Evolutionary conservation across 169 alveolate genomes (phyloP).

Genomic region (Cyclospora cayetanensis): DNA sequence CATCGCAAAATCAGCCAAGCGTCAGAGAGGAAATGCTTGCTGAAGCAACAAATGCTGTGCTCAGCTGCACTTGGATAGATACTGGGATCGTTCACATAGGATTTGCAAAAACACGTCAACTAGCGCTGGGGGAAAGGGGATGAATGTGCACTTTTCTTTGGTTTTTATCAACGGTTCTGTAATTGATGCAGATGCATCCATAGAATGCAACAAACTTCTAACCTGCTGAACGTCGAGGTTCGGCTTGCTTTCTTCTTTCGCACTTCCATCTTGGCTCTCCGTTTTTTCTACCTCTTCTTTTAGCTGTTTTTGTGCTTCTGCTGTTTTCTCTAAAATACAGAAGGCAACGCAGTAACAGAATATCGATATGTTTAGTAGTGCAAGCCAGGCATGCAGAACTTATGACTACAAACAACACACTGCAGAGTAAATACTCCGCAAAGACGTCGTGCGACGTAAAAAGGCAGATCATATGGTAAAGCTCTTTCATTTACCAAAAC

Average conservation of each 20-base stretch:
- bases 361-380: no score
- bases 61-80: background rate
- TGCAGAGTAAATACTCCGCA: no score
- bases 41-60: background rate
- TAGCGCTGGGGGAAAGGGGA: background rate
- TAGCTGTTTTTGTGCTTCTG: conserved; percentile 32
- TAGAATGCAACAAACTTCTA: background rate
- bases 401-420: no score
- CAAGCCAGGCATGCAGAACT: no score
- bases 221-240: background rate
- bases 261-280: background rate
- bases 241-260: background rate
- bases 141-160: background rate
- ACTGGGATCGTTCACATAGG: background rate
- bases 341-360: no score
- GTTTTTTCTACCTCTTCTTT: conserved; percentile 4
- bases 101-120: background rate
- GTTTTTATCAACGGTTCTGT: background rate
- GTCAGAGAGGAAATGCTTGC: background rate
- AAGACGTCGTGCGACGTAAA: no score
- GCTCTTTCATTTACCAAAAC: no score
- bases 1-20: background rate
- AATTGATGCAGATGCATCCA: background rate
- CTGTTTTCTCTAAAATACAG: background rate
- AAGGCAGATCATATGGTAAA: no score